These are phyloP conservation scores for Coelastrella sp. DNA, from an alignment of 139 green algal genomes.

Conservation along the genomic window DNA sequence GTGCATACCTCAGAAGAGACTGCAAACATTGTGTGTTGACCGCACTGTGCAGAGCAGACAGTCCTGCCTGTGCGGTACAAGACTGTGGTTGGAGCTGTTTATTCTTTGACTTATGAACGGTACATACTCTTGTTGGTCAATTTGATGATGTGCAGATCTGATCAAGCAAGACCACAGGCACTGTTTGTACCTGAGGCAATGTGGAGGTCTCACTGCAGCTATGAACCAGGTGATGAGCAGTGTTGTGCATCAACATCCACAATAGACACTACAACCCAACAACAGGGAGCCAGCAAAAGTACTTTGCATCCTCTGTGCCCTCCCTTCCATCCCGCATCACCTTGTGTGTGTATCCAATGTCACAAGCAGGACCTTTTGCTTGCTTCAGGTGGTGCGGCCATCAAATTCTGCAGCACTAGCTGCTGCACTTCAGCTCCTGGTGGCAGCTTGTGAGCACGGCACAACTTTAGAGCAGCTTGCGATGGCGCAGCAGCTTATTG, in stretches of 20 bases:
- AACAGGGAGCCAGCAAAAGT: too few relatives aligned
- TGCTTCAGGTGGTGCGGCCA: constrained; percentile 3
- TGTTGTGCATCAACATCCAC: too few relatives aligned
- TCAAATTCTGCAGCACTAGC: background rate
- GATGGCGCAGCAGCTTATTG: background rate
- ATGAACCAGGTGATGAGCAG: constrained; percentile 17
- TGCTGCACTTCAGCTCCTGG: constrained; percentile 12
- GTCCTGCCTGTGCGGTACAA: background rate
- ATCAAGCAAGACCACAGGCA: background rate
- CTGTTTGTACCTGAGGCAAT: constrained; percentile 66
- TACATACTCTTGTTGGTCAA: background rate
- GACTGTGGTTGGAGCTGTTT: too few relatives aligned
- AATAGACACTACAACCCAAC: too few relatives aligned
- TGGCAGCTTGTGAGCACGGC: background rate
- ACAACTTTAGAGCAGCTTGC: constrained; percentile 20
- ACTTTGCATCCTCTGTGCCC: background rate
- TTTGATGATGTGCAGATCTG: background rate
- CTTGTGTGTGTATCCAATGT: too few relatives aligned
- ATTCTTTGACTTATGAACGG: too few relatives aligned
- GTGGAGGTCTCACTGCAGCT: constrained; percentile 61
- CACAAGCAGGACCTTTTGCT: background rate
- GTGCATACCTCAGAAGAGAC: too few relatives aligned
- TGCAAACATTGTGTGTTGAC: too few relatives aligned
- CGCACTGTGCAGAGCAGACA: too few relatives aligned
- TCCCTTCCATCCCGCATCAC: too few relatives aligned